A percentile compares a stretch with the other conserved stretches of the same genome.
Evolutionary conservation across 1,139 yeast species (phyloP).

Genomic region (Lodderomyces pseudojiufengensis): DNA sequence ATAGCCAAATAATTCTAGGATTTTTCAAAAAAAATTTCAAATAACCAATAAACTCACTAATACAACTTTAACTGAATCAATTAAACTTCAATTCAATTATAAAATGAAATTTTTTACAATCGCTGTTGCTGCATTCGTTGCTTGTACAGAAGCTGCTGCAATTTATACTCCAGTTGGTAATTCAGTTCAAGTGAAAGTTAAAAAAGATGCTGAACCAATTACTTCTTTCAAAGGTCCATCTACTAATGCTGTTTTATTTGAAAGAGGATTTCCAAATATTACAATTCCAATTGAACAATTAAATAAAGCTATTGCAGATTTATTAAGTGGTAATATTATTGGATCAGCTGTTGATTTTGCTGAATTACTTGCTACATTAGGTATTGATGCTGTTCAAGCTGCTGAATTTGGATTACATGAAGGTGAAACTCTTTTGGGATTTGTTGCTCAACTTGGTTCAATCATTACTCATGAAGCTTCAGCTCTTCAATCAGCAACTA

Average conservation of each 20-base stretch:
- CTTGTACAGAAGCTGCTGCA: slow-evolving; percentile 4
- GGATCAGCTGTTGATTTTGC: slow-evolving; percentile 5
- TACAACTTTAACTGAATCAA: no score
- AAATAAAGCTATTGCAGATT: neutral
- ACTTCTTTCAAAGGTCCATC: neutral
- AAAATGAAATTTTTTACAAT: slow-evolving; percentile 2
- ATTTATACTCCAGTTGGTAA: neutral
- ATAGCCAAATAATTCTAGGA: no score
- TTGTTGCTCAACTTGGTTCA: no score
- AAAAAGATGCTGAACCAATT: neutral
- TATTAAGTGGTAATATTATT: slow-evolving; percentile 1
- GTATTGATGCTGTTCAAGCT: slow-evolving; percentile 1
- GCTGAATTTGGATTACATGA: neutral
- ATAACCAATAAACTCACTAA: no score
- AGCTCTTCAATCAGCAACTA: no score
- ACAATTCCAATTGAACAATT: neutral
- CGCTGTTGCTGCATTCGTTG: slow-evolving; percentile 3
- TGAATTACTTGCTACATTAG: slow-evolving; percentile 1
- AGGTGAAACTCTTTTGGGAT: neutral
- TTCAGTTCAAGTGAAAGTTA: neutral
- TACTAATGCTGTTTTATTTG: no score
- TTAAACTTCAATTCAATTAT: no score
- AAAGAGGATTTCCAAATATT: no score
- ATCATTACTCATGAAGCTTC: no score
- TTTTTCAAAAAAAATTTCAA: no score